phyloP scores from a whole-genome alignment of 2,329 filamentous ascomycete species.

The Metarhizium anisopliae region DNA sequence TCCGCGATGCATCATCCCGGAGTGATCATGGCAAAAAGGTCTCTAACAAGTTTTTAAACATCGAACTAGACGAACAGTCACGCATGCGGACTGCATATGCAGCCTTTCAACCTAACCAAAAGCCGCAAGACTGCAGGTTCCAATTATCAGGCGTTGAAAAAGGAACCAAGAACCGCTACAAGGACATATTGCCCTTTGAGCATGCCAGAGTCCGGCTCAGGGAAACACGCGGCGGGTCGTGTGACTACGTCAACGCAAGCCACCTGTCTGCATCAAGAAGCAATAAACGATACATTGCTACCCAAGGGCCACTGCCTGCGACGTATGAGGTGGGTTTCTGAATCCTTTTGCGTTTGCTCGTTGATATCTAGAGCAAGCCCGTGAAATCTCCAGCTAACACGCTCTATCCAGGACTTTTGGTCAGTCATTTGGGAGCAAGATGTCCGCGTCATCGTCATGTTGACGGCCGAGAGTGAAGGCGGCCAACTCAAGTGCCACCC shows the following conservation, averaged over 20 bases:
- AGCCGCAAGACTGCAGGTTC: slow-evolving; percentile 30
- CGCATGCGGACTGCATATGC: slow-evolving; percentile 79
- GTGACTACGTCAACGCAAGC: slow-evolving; percentile 95
- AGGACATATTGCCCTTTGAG: slow-evolving; percentile 94
- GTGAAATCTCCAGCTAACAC: neutral
- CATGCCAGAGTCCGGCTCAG: slow-evolving; percentile 79
- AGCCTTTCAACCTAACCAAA: slow-evolving; percentile 32
- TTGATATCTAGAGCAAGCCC: neutral
- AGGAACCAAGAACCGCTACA: slow-evolving; percentile 91
- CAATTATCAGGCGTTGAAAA: slow-evolving; percentile 90
- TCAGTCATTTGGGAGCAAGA: slow-evolving; percentile 96
- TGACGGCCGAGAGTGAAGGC: slow-evolving; percentile 89
- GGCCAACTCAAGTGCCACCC: slow-evolving; percentile 91
- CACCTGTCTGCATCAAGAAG: slow-evolving; percentile 71
- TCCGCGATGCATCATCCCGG: slow-evolving; percentile 57
- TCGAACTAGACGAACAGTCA: slow-evolving; percentile 78
- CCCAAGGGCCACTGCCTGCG: slow-evolving; percentile 83
- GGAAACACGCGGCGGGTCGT: slow-evolving; percentile 55
- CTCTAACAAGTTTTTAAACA: slow-evolving; percentile 71
- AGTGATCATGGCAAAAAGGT: slow-evolving; percentile 70
- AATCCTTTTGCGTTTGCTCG: neutral
- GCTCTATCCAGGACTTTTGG: slow-evolving; percentile 76
- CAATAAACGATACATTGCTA: slow-evolving; percentile 90
- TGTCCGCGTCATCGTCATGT: slow-evolving; percentile 88
- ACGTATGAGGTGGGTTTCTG: slow-evolving; percentile 72